These are phyloP conservation scores for Mycena olivaceomarginata DNA, from an alignment of 768 basidiomycete species.

Conservation along the genomic window DNA sequence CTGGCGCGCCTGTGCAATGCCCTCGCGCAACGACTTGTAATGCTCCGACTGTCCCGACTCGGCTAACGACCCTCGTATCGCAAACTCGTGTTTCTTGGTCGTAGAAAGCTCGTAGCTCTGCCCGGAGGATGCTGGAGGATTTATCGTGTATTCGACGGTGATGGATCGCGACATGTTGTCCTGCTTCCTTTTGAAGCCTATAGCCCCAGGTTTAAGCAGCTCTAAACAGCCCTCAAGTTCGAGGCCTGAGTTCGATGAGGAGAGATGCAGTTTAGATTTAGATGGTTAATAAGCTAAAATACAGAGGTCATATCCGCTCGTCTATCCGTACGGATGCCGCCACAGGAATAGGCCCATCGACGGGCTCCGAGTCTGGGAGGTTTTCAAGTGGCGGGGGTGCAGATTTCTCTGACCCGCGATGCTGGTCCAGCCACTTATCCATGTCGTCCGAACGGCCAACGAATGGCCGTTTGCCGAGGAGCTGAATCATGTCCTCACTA, in stretches of 20 bases:
- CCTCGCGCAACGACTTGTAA: slow-evolving; percentile 69
- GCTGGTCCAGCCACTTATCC: slow-evolving; percentile 97
- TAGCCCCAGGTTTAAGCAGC: slow-evolving; percentile 6
- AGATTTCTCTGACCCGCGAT: slow-evolving; percentile 74
- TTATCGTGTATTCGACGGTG: slow-evolving; percentile 38
- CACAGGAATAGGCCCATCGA: slow-evolving; percentile 38
- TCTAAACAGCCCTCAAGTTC: slow-evolving; percentile 11
- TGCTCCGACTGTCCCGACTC: slow-evolving; percentile 53
- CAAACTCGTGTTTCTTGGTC: slow-evolving; percentile 39
- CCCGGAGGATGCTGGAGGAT: slow-evolving; percentile 36
- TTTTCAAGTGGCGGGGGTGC: slow-evolving; percentile 79
- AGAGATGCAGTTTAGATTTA: slow-evolving; percentile 6
- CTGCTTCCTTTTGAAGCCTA: slow-evolving; percentile 25
- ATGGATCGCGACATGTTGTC: slow-evolving; percentile 35
- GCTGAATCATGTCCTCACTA: slow-evolving; percentile 91
- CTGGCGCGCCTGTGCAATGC: slow-evolving; percentile 71
- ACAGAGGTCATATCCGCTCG: slow-evolving; percentile 25
- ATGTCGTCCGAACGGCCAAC: slow-evolving; percentile 89
- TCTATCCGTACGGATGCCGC: slow-evolving; percentile 37
- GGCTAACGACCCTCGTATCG: not conserved
- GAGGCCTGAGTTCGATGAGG: no score
- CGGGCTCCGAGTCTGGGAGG: slow-evolving; percentile 17
- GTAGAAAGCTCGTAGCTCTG: slow-evolving; percentile 32
- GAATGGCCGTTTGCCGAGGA: slow-evolving; percentile 91
- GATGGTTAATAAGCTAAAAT: slow-evolving; percentile 34